Base-by-base conservation (phyloP, 306 rosid genomes). In the Amphicarpaea edgeworthii region DNA sequence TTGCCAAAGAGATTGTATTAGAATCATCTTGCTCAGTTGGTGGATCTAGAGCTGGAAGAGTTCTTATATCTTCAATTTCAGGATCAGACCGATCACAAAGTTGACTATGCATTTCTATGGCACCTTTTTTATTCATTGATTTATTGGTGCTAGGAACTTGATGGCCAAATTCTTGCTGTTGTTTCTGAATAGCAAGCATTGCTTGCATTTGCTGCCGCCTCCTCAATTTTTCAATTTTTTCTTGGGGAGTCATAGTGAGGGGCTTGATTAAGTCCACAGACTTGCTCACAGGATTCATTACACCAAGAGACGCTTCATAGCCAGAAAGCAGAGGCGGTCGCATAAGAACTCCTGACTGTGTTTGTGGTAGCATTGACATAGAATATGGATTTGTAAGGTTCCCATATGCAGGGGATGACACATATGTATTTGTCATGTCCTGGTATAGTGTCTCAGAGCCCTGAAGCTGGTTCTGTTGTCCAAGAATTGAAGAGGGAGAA, bases 161-260 rank as follows among this genome's bases (percentile, higher is more conserved):
- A 65, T 80, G 89, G 50, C 77, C 78, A 66, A 93, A 77, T 79
- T 90, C 86, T 79, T 84, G 85, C 47, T 90, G 88, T 79, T 93
- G 91, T 64, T 88, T 90, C 76, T 84, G 79, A 82, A 93, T 90
- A 82, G 97, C 97, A 84, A 93, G 91, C 92, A 93, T 82, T 55
- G 97, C 97, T 83, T 83, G 94, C 84, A 88, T 78, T 84, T 93
- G 94, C 76, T 93, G 97, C 72, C 96, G 87, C 86, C 90, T 82
- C 82, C 97, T 90, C 42, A 93, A 75, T 72, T 90, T 93, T 82
- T 93, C 90, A 73, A 90, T 90, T 80, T 93, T 93, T 77, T 90
- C 97, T 77, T 90, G 93, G 65, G 97, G 90, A 20, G 96, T 90
- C 97, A 93, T 93, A 37, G 85, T 83, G 69, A 64, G 82, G 70